A percentile compares a stretch with the other conserved stretches of the same genome.
phyloP scores from a whole-genome alignment of 2,329 filamentous ascomycete genomes.

The Penicillium oxalicum region DNA sequence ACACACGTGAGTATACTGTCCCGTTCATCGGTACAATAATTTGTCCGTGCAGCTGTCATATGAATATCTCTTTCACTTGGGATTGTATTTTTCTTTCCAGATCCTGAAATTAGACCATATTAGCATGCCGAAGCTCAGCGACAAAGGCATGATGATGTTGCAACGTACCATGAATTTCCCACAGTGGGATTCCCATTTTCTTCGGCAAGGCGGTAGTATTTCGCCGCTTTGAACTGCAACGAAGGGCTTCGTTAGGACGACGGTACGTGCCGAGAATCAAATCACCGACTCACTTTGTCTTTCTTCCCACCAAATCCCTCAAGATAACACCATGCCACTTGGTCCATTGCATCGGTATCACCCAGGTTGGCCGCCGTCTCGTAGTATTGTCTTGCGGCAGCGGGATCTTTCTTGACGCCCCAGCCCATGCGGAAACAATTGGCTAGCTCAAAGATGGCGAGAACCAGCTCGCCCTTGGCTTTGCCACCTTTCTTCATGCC shows the following conservation, averaged over 20 bases:
- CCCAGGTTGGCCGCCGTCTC: slow-evolving; percentile 95
- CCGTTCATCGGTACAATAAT: too few relatives aligned
- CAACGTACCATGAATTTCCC: slow-evolving; percentile 86
- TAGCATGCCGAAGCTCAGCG: not conserved
- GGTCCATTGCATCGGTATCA: slow-evolving; percentile 96
- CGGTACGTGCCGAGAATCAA: too few relatives aligned
- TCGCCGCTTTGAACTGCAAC: slow-evolving; percentile 56
- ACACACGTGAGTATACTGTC: too few relatives aligned
- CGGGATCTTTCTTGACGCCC: slow-evolving; percentile 79
- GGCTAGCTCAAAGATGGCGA: slow-evolving; percentile 87
- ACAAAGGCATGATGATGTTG: slow-evolving; percentile 1
- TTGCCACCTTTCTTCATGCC: slow-evolving; percentile 89
- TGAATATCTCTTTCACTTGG: slow-evolving; percentile 33
- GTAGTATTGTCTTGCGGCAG: slow-evolving; percentile 86
- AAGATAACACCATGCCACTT: slow-evolving; percentile 90
- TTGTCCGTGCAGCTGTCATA: too few relatives aligned
- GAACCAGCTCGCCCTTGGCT: slow-evolving; percentile 90
- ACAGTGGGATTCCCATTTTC: slow-evolving; percentile 81
- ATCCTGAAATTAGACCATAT: slow-evolving; percentile 58
- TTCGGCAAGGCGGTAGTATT: slow-evolving; percentile 89
- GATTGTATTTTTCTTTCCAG: slow-evolving; percentile 92
- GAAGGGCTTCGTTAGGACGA: not conserved
- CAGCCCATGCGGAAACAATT: slow-evolving; percentile 82
- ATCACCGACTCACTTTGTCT: slow-evolving; percentile 72
- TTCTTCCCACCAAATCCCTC: slow-evolving; percentile 97